Evolutionary conservation across 1,139 yeast genomes (phyloP).

Genomic region (Yamadazyma buinensis): DNA sequence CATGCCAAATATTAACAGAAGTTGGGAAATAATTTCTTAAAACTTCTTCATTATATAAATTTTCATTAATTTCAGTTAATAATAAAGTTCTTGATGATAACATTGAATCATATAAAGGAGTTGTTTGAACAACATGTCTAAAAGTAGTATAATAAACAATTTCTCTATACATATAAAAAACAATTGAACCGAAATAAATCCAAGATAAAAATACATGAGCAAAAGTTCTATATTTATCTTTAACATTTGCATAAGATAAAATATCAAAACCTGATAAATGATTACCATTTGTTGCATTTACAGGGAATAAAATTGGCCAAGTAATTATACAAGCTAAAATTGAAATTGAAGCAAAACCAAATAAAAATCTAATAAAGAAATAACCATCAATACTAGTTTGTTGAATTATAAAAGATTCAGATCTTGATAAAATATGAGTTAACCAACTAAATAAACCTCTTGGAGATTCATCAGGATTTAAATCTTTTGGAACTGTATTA

Average conservation of each 20-base stretch:
- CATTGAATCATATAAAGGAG: constrained; percentile 67
- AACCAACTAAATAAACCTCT: constrained; percentile 57
- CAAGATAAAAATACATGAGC: constrained; percentile 74
- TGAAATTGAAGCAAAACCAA: constrained; percentile 57
- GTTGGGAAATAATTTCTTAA: constrained; percentile 59
- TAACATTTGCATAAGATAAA: constrained; percentile 61
- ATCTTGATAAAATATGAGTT: constrained; percentile 44
- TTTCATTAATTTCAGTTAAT: constrained; percentile 57
- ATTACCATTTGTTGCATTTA: constrained; percentile 79
- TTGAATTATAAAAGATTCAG: constrained; percentile 68
- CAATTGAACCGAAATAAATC: constrained; percentile 56
- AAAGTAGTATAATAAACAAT: constrained; percentile 62
- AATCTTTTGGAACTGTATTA: constrained; percentile 34
- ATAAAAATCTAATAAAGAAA: constrained; percentile 74
- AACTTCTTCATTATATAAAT: constrained; percentile 45
- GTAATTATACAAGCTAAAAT: constrained; percentile 60
- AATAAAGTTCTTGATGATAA: constrained; percentile 65
- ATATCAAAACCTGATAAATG: constrained; percentile 55
- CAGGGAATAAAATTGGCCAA: constrained; percentile 81
- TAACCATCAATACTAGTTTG: constrained; percentile 89
- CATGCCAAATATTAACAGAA: constrained; percentile 58
- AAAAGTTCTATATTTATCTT: constrained; percentile 54
- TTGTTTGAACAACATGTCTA: constrained; percentile 64
- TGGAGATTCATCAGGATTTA: constrained; percentile 54
- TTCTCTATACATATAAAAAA: constrained; percentile 68